Evolutionary conservation across 129 eudicot species (phyloP).

Genomic region (Ambrosia trifida): DNA sequence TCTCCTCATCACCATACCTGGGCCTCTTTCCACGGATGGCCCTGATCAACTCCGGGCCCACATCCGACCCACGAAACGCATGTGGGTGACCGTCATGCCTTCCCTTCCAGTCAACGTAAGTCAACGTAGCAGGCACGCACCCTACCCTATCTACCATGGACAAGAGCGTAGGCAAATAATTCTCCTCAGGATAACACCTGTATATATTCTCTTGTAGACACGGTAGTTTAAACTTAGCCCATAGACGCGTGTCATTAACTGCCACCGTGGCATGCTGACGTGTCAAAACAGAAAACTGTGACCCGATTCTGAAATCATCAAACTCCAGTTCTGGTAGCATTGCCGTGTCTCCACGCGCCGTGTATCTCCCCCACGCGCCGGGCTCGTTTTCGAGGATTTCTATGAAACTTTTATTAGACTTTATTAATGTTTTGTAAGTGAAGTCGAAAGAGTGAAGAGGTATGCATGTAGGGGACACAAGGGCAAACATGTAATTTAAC

Average conservation of each 20-base stretch:
- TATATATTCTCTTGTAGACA: constrained; percentile 35
- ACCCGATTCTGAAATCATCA: constrained; percentile 71
- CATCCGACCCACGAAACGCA: constrained; percentile 46
- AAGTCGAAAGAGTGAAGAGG: constrained; percentile 73
- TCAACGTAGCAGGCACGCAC: constrained; percentile 70
- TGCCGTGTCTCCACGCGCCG: constrained; percentile 76
- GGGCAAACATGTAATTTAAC: constrained; percentile 64
- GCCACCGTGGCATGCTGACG: constrained; percentile 69
- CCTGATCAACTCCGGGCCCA: constrained; percentile 57
- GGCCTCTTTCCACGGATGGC: constrained; percentile 49
- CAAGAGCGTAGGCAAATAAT: constrained; percentile 79
- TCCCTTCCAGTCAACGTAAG: constrained; percentile 83
- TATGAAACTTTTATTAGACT: constrained; percentile 58
- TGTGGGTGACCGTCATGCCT: constrained; percentile 72
- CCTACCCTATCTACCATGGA: constrained; percentile 66
- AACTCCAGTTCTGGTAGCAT: constrained; percentile 74
- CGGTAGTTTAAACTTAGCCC: constrained; percentile 76
- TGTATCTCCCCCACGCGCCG: constrained; percentile 62
- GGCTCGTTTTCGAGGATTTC: constrained; percentile 62
- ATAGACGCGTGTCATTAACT: constrained; percentile 55
- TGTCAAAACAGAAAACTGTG: constrained; percentile 75
- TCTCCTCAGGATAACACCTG: constrained; percentile 97
- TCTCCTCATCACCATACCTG: constrained; percentile 63
- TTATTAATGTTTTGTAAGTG: constrained; percentile 44
- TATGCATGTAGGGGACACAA: constrained; percentile 73